phyloP scores from a whole-genome alignment of 148 eudicot species.

The Vaccinium vitisidaea region DNA sequence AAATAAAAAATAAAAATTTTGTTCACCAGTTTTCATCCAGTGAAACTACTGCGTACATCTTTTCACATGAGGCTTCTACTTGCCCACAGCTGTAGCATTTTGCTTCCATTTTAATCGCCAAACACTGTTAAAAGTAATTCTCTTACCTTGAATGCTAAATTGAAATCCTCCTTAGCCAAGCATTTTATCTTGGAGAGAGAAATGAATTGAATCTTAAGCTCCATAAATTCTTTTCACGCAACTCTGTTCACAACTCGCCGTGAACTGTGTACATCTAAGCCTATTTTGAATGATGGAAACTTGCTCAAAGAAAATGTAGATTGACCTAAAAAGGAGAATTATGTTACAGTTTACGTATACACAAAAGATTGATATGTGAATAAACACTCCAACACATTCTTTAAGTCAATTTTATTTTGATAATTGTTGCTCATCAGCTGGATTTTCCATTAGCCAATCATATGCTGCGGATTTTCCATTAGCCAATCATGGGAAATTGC shows the following conservation, averaged over 20 bases:
- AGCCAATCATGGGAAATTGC: neutral
- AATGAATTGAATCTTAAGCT: neutral
- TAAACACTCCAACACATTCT: neutral
- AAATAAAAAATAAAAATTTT: neutral
- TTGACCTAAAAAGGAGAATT: neutral
- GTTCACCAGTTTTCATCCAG: neutral
- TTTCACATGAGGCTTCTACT: neutral
- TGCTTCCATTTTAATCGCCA: neutral
- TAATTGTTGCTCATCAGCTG: neutral
- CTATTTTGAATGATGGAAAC: neutral
- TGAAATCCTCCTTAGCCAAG: neutral
- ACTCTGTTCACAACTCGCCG: neutral
- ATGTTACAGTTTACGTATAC: neutral
- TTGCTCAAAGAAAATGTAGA: neutral
- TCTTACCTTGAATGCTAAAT: neutral
- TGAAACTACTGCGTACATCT: neutral
- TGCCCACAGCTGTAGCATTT: neutral
- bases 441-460: neutral
- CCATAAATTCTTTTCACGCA: neutral
- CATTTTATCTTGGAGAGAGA: neutral
- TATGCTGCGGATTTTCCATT: neutral
- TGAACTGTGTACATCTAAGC: neutral
- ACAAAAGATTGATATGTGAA: neutral
- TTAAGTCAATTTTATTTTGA: neutral
- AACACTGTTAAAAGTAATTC: neutral